phyloP scores from a whole-genome alignment of 805 yeast species.

The Cyberlindnera mrakii region DNA sequence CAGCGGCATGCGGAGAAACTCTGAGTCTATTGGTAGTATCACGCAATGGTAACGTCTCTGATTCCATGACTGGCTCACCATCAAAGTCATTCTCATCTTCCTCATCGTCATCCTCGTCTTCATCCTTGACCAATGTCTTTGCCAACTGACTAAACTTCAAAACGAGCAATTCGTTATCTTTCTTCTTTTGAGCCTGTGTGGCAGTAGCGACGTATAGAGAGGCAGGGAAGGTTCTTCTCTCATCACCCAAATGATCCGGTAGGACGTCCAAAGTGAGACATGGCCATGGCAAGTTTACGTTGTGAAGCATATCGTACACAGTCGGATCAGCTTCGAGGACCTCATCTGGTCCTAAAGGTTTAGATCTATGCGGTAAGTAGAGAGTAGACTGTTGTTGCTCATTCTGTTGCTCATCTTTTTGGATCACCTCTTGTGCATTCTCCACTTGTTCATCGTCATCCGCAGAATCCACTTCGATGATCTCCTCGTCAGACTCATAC shows the following conservation, averaged over 20 bases:
- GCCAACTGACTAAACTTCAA: constrained; percentile 77
- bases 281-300: constrained; percentile 94
- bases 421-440: constrained; percentile 30
- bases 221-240: constrained; percentile 87
- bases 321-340: constrained; percentile 94
- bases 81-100: constrained; percentile 68
- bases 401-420: constrained; percentile 31
- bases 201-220: constrained; percentile 83
- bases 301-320: constrained; percentile 94
- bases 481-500: constrained; percentile 86
- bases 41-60: constrained; percentile 69
- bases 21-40: constrained; percentile 87
- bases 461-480: constrained; percentile 66
- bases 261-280: constrained; percentile 85
- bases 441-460: constrained; percentile 29
- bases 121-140: constrained; percentile 83
- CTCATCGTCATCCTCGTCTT: constrained; percentile 68
- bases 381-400: constrained; percentile 40
- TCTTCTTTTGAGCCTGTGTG: constrained; percentile 82
- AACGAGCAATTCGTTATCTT: constrained; percentile 83
- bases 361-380: constrained; percentile 83
- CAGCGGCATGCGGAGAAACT: constrained; percentile 68
- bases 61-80: constrained; percentile 81
- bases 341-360: constrained; percentile 92
- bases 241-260: constrained; percentile 82